Percentiles rank a stretch among this genome's conserved stretches.
Conservation (phyloP, 176 grass and related monocot species). For the Carex myosuroides region DNA sequence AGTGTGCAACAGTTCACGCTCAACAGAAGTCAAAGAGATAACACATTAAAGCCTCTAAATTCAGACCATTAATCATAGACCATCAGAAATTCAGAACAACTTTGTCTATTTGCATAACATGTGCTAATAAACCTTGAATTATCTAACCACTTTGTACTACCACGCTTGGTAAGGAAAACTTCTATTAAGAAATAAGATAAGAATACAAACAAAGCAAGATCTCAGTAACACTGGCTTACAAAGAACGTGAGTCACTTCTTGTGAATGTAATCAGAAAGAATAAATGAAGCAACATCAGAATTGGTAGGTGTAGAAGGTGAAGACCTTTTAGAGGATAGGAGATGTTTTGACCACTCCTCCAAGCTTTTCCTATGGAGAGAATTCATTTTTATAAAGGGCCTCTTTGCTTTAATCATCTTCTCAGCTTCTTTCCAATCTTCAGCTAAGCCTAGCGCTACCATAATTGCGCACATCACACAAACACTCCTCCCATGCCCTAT, state of each 20-base stretch:
- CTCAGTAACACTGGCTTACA: not conserved
- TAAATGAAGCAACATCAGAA: slow-evolving; percentile 59
- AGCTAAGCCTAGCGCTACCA: slow-evolving; percentile 68
- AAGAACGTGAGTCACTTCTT: slow-evolving; percentile 22
- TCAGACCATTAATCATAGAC: not conserved
- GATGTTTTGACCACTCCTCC: slow-evolving; percentile 84
- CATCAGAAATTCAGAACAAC: not conserved
- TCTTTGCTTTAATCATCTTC: slow-evolving; percentile 68
- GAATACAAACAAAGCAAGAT: not conserved
- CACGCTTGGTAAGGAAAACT: not conserved
- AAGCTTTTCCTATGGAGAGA: slow-evolving; percentile 67
- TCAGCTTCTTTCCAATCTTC: slow-evolving; percentile 91
- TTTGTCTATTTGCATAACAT: not conserved
- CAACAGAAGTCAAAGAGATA: not conserved
- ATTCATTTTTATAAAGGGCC: slow-evolving; percentile 85
- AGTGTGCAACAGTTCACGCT: not conserved
- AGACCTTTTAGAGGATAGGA: slow-evolving; percentile 45
- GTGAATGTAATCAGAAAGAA: slow-evolving; percentile 58
- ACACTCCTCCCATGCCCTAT: slow-evolving; percentile 96
- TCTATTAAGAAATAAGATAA: not conserved
- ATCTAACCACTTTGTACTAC: not conserved
- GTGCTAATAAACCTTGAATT: not conserved
- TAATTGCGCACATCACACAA: slow-evolving; percentile 85
- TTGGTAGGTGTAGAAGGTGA: slow-evolving; percentile 10
- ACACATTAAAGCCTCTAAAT: not conserved